phyloP scores from a whole-genome alignment of 2,329 filamentous ascomycete genomes.

The Annulohypoxylon truncatum region DNA sequence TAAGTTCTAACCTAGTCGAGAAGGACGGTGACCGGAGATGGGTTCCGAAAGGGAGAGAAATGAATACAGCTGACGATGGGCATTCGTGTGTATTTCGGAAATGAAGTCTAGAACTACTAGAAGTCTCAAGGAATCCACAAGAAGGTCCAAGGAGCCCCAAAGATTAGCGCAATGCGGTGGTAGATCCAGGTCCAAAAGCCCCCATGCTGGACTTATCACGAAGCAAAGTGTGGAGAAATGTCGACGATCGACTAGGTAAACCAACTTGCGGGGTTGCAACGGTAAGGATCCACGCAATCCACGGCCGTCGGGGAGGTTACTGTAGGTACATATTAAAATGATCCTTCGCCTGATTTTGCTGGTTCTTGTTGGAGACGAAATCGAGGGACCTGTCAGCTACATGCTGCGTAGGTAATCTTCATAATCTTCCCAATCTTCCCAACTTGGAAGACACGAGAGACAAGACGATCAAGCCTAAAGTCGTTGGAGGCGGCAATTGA shows the following conservation, averaged over 20 bases:
- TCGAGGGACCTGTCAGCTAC: not conserved
- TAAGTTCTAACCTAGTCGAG: constrained; percentile 21
- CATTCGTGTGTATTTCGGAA: constrained; percentile 23
- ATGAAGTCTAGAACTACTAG: constrained; percentile 38
- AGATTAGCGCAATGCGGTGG: constrained; percentile 18
- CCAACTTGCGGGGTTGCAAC: constrained; percentile 34
- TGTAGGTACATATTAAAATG: constrained; percentile 35
- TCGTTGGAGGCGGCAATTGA: constrained; percentile 29
- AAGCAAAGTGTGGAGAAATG: constrained; percentile 33
- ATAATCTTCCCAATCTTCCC: constrained; percentile 1
- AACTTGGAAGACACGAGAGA: constrained; percentile 25
- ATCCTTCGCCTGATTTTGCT: constrained; percentile 23
- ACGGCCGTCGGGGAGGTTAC: constrained; percentile 23
- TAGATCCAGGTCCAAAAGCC: constrained; percentile 23
- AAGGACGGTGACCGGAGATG: constrained; percentile 32
- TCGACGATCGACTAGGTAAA: constrained; percentile 30
- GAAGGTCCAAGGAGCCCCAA: constrained; percentile 1
- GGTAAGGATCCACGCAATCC: constrained; percentile 11
- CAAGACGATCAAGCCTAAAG: constrained; percentile 33
- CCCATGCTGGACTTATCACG: constrained; percentile 20
- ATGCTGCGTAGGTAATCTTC: not conserved
- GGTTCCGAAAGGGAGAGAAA: constrained; percentile 33
- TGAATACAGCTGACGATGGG: constrained; percentile 21
- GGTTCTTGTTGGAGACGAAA: constrained; percentile 17
- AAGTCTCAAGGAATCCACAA: constrained; percentile 5